Conservation (phyloP, 148 eudicot species). For the Linanthus parryae region DNA sequence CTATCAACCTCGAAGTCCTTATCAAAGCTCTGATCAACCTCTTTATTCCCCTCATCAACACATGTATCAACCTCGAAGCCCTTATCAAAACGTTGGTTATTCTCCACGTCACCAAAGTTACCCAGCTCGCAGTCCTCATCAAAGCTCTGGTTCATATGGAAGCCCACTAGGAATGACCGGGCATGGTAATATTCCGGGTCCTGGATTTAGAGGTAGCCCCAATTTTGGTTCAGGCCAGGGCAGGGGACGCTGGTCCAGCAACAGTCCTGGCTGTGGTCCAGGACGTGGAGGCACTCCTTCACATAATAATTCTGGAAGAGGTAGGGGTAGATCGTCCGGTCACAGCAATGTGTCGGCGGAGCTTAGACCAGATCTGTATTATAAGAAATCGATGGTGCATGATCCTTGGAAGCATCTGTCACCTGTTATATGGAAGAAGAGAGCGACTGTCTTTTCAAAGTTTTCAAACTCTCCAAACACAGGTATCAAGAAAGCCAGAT, state of each 20-base stretch:
- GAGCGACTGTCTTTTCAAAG: background rate
- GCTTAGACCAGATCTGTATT: slow-evolving; percentile 24
- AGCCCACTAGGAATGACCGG: too few relatives aligned
- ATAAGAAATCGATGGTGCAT: slow-evolving; percentile 54
- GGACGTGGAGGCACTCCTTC: slow-evolving; percentile 29
- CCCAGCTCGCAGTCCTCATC: slow-evolving; percentile 1
- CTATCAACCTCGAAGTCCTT: slow-evolving; percentile 27
- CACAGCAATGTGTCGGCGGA: slow-evolving; percentile 18
- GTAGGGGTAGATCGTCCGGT: slow-evolving; percentile 38
- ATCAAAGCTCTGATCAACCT: slow-evolving; percentile 11
- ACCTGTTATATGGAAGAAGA: slow-evolving; percentile 43
- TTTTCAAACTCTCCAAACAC: slow-evolving; percentile 13
- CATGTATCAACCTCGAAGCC: slow-evolving; percentile 5
- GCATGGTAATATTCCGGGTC: slow-evolving; percentile 12
- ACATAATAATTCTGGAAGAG: slow-evolving; percentile 23
- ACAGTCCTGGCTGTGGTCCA: slow-evolving; percentile 26
- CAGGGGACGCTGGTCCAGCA: too few relatives aligned
- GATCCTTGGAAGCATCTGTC: slow-evolving; percentile 55
- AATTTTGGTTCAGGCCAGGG: slow-evolving; percentile 23
- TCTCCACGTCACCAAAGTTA: too few relatives aligned
- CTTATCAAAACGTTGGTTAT: too few relatives aligned
- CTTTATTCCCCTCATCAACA: background rate
- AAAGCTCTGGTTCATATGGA: too few relatives aligned
- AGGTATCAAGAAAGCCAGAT: slow-evolving; percentile 33
- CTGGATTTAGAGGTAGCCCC: slow-evolving; percentile 27